Base-by-base conservation (phyloP, 257 asterid genomes). In the Mentha longifolia region DNA sequence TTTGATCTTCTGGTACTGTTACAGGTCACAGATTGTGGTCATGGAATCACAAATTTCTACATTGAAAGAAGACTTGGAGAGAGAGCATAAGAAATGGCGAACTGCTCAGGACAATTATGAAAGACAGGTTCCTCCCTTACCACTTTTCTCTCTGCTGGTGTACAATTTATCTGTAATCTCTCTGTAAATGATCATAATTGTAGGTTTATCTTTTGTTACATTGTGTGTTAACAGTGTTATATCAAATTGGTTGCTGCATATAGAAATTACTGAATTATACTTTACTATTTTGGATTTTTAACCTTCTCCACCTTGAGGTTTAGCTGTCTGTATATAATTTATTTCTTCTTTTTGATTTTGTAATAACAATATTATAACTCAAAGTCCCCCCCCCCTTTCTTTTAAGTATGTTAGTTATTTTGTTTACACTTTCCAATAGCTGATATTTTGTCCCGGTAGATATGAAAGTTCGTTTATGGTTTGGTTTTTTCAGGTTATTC, bases 21-120 rank as follows among this genome's bases (percentile, higher is more conserved):
- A 50, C 66, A 92, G 98, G 85, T 86, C 95, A 42, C 87, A 85
- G 79, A 77, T 91, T 76, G 80, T 70, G 51, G 76, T 76, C 51
- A 69, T 94, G 88, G 92, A 94, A 77, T 74, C 89, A 50, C 85
- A 82, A 76, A 67, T 94, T 57, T 74, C 87, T 67, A 74, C 92
- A 55, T 69, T 91, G 84, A 84, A 85, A 78, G 96, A 89, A 63
- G 95, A 94, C 79, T 79, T 89, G 78, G 96, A 86, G 82, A 82
- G 80, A 64, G 98, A 89, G 82, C 96, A 85, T 79, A 83, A 80
- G 63, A 84, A 85, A 62, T 88, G 96, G 92, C 86, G 83, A 72
- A 75, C 88, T 60, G 85, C 98, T 76, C 96, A 94, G 77, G 86
- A 83, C 67, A 94, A 94, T 71, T 94, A 94, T 70, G 96, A 91